Percentiles rank a stretch among this genome's conserved stretches.
Conservation (phyloP, 208 protist genomes). For the Strigomonas culicis region DNA sequence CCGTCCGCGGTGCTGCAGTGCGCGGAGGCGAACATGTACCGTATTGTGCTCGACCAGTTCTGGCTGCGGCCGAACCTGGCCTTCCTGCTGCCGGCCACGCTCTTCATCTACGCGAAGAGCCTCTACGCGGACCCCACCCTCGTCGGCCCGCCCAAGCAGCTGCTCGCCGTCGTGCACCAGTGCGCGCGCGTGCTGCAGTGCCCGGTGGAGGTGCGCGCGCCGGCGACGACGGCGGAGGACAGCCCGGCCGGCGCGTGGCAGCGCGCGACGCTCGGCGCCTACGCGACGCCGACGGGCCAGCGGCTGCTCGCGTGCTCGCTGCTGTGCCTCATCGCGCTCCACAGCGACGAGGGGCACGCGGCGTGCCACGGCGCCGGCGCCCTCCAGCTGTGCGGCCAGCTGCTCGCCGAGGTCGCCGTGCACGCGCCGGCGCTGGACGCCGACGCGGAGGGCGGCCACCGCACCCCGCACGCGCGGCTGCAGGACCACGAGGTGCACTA, state of each 20-base stretch:
- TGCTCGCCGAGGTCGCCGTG: conserved; percentile 32
- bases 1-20: conserved; percentile 65
- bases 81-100: conserved; percentile 69
- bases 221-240: conserved; percentile 2
- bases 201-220: conserved; percentile 34
- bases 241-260: conserved; percentile 64
- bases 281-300: conserved; percentile 53
- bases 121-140: conserved; percentile 78
- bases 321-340: conserved; percentile 50
- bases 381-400: conserved; percentile 62
- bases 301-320: conserved; percentile 59
- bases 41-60: conserved; percentile 66
- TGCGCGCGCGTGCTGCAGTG: conserved; percentile 59
- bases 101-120: conserved; percentile 85
- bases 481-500: conserved; percentile 13
- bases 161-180: conserved; percentile 35
- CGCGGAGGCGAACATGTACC: conserved; percentile 77
- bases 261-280: conserved; percentile 52
- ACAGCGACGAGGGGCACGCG: conserved; percentile 43
- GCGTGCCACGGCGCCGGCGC: conserved; percentile 41
- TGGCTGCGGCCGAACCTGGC: conserved; percentile 71
- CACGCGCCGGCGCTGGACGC: conserved; percentile 17
- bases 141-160: conserved; percentile 47
- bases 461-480: neutral
- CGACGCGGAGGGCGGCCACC: conserved; percentile 1